Evolutionary conservation across 176 grass and related monocot genomes (phyloP).

Genomic region (Hordeum marinum): DNA sequence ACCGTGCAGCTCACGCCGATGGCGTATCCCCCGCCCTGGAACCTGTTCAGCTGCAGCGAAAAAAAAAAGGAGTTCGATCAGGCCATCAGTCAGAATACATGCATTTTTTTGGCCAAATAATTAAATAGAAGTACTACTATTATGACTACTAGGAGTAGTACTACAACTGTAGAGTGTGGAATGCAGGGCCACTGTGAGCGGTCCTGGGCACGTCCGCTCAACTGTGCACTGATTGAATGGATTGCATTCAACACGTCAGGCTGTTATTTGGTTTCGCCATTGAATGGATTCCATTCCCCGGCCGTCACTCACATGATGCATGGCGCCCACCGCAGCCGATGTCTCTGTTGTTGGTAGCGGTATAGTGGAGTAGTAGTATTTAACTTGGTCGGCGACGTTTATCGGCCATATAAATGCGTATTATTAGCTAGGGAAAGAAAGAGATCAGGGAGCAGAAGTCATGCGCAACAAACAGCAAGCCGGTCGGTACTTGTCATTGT

Average conservation of each 20-base stretch:
- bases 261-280: background rate
- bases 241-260: background rate
- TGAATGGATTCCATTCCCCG: background rate
- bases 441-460: background rate
- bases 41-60: slow-evolving; percentile 58
- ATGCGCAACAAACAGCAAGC: background rate
- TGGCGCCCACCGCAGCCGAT: background rate
- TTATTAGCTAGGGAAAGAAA: background rate
- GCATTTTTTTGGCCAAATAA: background rate
- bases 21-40: slow-evolving; percentile 62
- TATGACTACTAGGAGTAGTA: background rate
- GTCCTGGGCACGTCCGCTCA: background rate
- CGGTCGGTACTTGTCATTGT: too few species aligned
- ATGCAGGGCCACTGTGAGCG: background rate
- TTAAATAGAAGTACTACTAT: too few species aligned
- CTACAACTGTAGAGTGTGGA: background rate
- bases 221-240: background rate
- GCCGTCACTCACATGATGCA: too few species aligned
- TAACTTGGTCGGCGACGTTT: background rate
- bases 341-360: background rate
- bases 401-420: background rate
- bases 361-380: background rate
- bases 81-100: background rate
- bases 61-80: background rate
- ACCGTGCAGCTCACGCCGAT: slow-evolving; percentile 69